These are phyloP conservation scores for Millerago galiae DNA, from an alignment of 805 yeast species.

Conservation along the genomic window DNA sequence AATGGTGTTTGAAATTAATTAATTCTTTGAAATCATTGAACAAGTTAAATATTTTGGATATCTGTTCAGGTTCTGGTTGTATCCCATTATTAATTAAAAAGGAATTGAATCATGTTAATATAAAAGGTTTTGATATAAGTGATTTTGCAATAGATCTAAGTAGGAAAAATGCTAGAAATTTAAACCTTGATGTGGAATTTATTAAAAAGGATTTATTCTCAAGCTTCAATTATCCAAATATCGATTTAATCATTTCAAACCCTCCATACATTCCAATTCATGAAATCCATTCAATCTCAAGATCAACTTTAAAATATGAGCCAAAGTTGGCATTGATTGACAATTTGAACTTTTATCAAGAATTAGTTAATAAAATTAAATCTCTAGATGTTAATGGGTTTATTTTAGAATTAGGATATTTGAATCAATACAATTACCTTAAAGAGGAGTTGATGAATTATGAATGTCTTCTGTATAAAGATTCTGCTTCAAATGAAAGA, in stretches of 20 bases:
- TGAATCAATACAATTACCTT: conserved; percentile 46
- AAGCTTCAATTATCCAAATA: conserved; percentile 1
- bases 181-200: conserved; percentile 6
- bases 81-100: conserved; percentile 50
- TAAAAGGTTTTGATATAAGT: conserved; percentile 35
- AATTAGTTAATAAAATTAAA: conserved; percentile 38
- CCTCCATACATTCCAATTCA: conserved; percentile 76
- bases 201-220: conserved; percentile 8
- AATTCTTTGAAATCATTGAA: conserved; percentile 1
- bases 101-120: conserved; percentile 51
- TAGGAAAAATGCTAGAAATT: conserved; percentile 28
- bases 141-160: conserved; percentile 31
- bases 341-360: conserved; percentile 59
- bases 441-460: conserved; percentile 30
- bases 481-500: conserved; percentile 45
- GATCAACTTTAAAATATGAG: conserved; percentile 66
- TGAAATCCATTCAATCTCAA: conserved; percentile 43
- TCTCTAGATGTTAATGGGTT: conserved; percentile 45
- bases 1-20: conserved; percentile 57
- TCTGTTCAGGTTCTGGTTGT: conserved; percentile 90
- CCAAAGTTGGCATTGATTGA: conserved; percentile 81
- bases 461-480: conserved; percentile 42
- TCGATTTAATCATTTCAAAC: conserved; percentile 67
- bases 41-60: conserved; percentile 42
- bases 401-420: conserved; percentile 72